Evolutionary conservation across 306 rosid genomes (phyloP), one percentile per base, ranked within the genome.

Genomic region (Pachyrhizus erosus): DNA sequence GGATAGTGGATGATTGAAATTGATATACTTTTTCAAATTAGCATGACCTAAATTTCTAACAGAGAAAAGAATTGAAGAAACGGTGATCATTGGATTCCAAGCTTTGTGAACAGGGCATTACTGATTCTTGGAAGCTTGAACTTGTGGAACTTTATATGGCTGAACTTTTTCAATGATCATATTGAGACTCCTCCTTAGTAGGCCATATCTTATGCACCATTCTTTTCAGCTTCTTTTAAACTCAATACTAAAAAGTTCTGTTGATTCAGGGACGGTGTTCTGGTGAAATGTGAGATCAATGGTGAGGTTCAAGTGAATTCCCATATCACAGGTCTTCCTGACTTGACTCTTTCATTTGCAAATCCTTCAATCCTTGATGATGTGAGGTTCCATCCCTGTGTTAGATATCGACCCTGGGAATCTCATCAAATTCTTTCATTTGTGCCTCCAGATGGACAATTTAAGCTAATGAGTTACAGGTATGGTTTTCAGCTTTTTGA

Each of bases 381-480:
- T 88, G 96, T 96, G 83, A 91, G 98, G 88, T 96, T 96, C 77
- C 99, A 96, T 86, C 97, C 94, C 7, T 91, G 98, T 73, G 90
- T 96, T 80, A 89, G 94, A 52, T 93, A 85, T 89, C 94, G 91
- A 43, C 96, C 97, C 26, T 93, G 99, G 98, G 98, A 96, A 66
- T 88, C 94, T 69, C 79, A 90, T 87, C 99, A 93, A 80, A 78
- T 90, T 89, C 90, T 96, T 76, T 96, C 99, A 3, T 96, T 96
- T 77, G 98, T 96, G 84, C 99, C 99, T 78, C 97, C 98, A 62
- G 98, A 96, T 70, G 97, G 99, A 76, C 92, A 89, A 85, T 96
- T 96, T 86, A 93, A 96, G 89, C 94, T 96, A 27, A 84, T 93
- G 98, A 91, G 90, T 87, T 96, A 93, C 90, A 96, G 99, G 99